Evolutionary conservation across 2,329 filamentous ascomycete species (phyloP), one percentile per base, ranked within the genome.

Genomic region (Hypomyces perniciosus): DNA sequence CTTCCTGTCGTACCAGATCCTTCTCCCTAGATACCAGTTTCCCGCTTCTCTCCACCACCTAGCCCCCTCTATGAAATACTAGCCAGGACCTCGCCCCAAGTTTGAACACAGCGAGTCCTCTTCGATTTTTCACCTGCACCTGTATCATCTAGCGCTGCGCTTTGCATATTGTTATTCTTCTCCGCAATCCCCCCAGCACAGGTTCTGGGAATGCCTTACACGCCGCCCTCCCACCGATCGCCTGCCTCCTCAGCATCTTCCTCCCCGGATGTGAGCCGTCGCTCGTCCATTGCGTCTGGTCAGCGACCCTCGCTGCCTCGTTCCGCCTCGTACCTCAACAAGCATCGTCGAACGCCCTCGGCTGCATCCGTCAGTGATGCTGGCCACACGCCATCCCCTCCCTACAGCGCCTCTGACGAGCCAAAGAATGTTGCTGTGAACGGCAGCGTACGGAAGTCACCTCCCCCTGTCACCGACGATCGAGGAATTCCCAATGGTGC

Each of bases 401-500:
- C 75, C 26, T 71, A 73, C 54, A 70, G 72, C 39, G 78, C 77
- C 4, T 76, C 73, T 48, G 74, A 77, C 53, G 72, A 53, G 43
- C 52, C 53, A 8, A 44, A 48, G 39, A 56, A 50, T 50, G 77
- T 75, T 64, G 75, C 75, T 66, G n/a, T 61, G 31, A 54, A 59
- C 34, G 54, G 53, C 26, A 88, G 83, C 69, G 73, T 95, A 55
- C 83, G 88, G 61, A 88, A 91, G 67, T 95, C 90, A 44, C 89
- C 90, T 12, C 85, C 88, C n/a, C 88, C 90, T 13, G 71, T 90
- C 56, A 88, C 84, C 56, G 83, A 89, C 70, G 79, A 74, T 28
- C 68, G 82, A 53, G 73, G 81, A 56, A 93, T 96, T 68, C 90
- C 90, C 39, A 81, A 83, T 55, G 90, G 89, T 54, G 90, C 89